Evolutionary conservation across 495 filamentous ascomycete species (phyloP).

Genomic region (Trichocladium antarcticum): DNA sequence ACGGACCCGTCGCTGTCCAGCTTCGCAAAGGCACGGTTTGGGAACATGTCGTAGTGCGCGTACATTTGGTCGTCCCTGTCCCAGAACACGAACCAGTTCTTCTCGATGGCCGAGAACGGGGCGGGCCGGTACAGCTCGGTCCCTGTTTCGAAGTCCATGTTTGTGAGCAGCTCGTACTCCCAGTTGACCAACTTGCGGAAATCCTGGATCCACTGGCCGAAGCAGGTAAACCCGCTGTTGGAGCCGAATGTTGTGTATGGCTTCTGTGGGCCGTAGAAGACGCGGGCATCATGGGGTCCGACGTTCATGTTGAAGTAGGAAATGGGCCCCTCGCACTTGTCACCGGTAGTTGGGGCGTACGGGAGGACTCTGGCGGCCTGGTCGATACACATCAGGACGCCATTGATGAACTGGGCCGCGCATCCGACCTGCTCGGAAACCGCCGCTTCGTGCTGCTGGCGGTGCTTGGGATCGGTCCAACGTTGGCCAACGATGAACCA

Average conservation of each 20-base stretch:
- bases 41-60: conserved; percentile 40
- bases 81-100: conserved; percentile 51
- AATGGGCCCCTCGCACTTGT: conserved; percentile 34
- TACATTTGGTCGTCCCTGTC: conserved; percentile 33
- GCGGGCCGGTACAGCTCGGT: conserved; percentile 40
- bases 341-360: conserved; percentile 31
- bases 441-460: conserved; percentile 11
- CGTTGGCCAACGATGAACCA: conserved; percentile 41
- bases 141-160: conserved; percentile 25
- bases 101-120: conserved; percentile 34
- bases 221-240: conserved; percentile 41
- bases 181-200: conserved; percentile 39
- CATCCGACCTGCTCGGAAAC: conserved; percentile 36
- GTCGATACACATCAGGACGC: conserved; percentile 30
- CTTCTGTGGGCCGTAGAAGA: conserved; percentile 40
- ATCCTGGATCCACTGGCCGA: conserved; percentile 43
- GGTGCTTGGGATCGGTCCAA: conserved; percentile 9
- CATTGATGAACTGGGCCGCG: conserved; percentile 31
- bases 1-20: conserved; percentile 32
- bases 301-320: conserved; percentile 26
- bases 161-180: conserved; percentile 14
- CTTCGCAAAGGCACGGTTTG: conserved; percentile 36
- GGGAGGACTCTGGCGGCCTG: conserved; percentile 31
- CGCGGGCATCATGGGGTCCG: conserved; percentile 43
- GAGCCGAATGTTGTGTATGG: conserved; percentile 41